Conservation (phyloP, 768 basidiomycete species). For the Rhodotorula diobovata region DNA sequence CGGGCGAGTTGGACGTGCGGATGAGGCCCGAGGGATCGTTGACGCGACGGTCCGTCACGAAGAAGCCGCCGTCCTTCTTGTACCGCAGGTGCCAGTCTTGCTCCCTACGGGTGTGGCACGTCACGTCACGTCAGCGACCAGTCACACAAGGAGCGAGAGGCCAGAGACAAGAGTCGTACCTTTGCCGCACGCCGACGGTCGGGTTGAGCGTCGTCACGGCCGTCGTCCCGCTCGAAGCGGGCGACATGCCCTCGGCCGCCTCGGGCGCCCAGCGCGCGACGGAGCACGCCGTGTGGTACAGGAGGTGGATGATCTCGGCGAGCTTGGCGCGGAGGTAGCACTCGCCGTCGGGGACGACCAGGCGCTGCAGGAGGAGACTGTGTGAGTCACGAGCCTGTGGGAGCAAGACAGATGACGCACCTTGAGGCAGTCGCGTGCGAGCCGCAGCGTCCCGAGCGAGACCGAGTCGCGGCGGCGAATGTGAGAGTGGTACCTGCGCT, state of each 20-base stretch:
- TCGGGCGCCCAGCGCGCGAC: slow-evolving; percentile 36
- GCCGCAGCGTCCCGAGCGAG: slow-evolving; percentile 32
- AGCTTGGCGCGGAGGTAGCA: slow-evolving; percentile 41
- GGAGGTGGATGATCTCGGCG: slow-evolving; percentile 40
- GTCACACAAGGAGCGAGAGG: no score
- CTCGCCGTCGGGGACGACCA: slow-evolving; percentile 40
- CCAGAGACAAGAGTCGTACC: background rate
- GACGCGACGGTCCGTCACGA: slow-evolving; percentile 21
- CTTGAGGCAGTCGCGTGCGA: slow-evolving; percentile 31
- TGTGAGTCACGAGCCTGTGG: background rate
- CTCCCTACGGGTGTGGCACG: background rate
- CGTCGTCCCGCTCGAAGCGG: slow-evolving; percentile 21
- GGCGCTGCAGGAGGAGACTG: slow-evolving; percentile 12
- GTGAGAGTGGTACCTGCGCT: slow-evolving; percentile 41
- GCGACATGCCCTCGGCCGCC: slow-evolving; percentile 31
- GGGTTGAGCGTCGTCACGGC: slow-evolving; percentile 37
- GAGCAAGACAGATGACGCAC: background rate
- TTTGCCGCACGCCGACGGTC: slow-evolving; percentile 34
- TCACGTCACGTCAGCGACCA: background rate
- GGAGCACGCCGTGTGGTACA: slow-evolving; percentile 35
- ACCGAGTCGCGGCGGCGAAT: slow-evolving; percentile 38
- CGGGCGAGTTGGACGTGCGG: slow-evolving; percentile 17
- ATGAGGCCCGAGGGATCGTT: slow-evolving; percentile 25
- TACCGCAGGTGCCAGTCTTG: slow-evolving; percentile 37
- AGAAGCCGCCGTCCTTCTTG: slow-evolving; percentile 31